Evolutionary conservation across 108 stramenopile genomes (phyloP), one percentile per base, ranked within the genome.

Genomic region (Cyclotella cryptica): DNA sequence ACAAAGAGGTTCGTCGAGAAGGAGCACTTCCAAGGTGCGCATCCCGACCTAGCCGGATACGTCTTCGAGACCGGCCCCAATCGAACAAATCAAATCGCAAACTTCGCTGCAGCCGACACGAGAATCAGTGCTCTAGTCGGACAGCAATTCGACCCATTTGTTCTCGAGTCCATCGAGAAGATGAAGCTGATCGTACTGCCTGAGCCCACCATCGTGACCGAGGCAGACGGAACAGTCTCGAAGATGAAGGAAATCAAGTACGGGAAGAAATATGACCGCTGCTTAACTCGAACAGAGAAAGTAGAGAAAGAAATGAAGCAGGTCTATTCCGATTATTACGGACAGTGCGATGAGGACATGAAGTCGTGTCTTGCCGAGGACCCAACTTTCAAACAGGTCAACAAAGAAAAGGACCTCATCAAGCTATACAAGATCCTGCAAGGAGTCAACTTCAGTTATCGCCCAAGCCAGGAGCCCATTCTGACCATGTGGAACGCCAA

Each of bases 261-360:
- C 58, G 26, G 58, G 1, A 24, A 59, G 6, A 59, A 59, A 22
- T 22, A 22, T 4, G 22, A 22, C 35, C 21, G 58, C 3, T 59
- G 28, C 5, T 9, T 59, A 5, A 59, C 22, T 27, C 1, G 14
- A 59, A 5, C 28, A 3, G 58, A 59, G 27, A 59, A 59, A 9
- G 26, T 59, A 2, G 22, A 59, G 21, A 22, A 28, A 9, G 21
- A 59, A 27, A 18, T 59, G 21, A 59, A 59, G 22, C 58, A 59
- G 26, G 28, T 28, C 5, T 59, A 28, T 13, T 59, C 58, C 58
- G 22, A 6, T 2, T 59, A 59, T 9, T 59, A 59, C 9, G 58
- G 58, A 28, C 58, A 59, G 28, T 59, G 58, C 9, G 58, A 59
- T 13, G 26, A 59, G 58, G 58, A 59, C 24, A 59, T 59, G 58